These are phyloP conservation scores for Colletotrichum eleusines DNA, from an alignment of 2,329 filamentous ascomycete species.

Conservation along the genomic window DNA sequence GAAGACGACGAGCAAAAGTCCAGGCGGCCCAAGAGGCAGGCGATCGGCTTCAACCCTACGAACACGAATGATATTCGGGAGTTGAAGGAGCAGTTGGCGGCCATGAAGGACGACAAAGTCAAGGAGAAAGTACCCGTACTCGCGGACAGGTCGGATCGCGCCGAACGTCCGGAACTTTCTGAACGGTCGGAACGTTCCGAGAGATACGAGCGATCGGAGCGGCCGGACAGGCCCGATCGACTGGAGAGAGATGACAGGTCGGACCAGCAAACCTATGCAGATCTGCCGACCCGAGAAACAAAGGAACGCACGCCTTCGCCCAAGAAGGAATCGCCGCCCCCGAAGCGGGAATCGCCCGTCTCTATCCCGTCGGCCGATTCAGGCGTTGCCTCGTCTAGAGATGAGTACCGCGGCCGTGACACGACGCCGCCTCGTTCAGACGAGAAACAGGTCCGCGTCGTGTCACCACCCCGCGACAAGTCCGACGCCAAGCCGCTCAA, in stretches of 20 bases:
- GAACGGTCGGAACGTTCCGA: constrained; percentile 15
- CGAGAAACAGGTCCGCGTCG: constrained; percentile 71
- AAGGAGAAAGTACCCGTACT: constrained; percentile 32
- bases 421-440: constrained; percentile 50
- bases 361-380: constrained; percentile 33
- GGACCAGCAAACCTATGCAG: constrained; percentile 35
- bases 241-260: constrained; percentile 22
- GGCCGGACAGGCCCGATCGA: constrained; percentile 19
- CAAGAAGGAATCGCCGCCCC: constrained; percentile 33
- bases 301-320: constrained; percentile 39
- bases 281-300: constrained; percentile 23
- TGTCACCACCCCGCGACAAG: constrained; percentile 75
- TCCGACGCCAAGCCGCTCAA: constrained; percentile 78
- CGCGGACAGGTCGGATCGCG: constrained; percentile 32
- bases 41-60: constrained; percentile 64
- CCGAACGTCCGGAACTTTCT: constrained; percentile 21
- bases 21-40: constrained; percentile 54
- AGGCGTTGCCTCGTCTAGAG: constrained; percentile 41
- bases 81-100: constrained; percentile 63
- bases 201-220: constrained; percentile 26
- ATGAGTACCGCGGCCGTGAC: constrained; percentile 59
- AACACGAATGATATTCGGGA: constrained; percentile 63
- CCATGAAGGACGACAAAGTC: constrained; percentile 50
- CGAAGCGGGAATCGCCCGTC: constrained; percentile 34
- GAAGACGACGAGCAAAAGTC: constrained; percentile 54